A percentile compares a stretch with the other conserved stretches of the same genome.
phyloP scores from a whole-genome alignment of 345 rosid species.

The Salix brachista region DNA sequence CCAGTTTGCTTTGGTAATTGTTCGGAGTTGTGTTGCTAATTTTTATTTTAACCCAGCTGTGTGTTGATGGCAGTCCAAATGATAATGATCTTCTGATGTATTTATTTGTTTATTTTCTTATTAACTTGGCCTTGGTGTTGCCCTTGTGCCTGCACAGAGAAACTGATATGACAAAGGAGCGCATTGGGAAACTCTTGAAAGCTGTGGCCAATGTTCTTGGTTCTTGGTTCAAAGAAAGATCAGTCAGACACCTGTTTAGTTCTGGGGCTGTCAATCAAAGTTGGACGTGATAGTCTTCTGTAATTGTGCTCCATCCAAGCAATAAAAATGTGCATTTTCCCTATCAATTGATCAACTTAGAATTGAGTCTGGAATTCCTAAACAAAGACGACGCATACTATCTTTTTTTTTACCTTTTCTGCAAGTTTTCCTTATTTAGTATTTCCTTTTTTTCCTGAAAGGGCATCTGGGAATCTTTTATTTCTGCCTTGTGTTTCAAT shows the following conservation, averaged over 20 bases:
- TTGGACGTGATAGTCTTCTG: background rate
- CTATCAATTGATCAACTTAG: background rate
- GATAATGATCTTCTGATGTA: background rate
- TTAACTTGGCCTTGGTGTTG: constrained; percentile 11
- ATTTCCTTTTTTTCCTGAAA: background rate
- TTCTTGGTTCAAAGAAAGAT: background rate
- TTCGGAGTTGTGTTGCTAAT: background rate
- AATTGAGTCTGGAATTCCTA: background rate
- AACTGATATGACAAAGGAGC: constrained; percentile 94
- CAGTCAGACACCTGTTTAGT: background rate
- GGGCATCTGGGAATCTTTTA: background rate
- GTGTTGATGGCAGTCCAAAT: background rate
- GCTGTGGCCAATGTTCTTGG: too few species aligned
- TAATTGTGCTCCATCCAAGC: too few species aligned
- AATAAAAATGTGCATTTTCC: background rate
- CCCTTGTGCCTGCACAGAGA: constrained; percentile 50
- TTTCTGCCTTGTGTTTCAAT: background rate
- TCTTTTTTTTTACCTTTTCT: background rate
- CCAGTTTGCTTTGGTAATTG: background rate
- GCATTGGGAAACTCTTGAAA: constrained; percentile 37
- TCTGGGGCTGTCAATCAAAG: background rate
- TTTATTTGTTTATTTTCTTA: background rate
- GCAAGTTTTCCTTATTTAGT: background rate
- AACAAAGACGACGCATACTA: background rate
- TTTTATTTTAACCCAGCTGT: background rate